Conservation (phyloP, 306 rosid genomes). For the Rosa rugosa region DNA sequence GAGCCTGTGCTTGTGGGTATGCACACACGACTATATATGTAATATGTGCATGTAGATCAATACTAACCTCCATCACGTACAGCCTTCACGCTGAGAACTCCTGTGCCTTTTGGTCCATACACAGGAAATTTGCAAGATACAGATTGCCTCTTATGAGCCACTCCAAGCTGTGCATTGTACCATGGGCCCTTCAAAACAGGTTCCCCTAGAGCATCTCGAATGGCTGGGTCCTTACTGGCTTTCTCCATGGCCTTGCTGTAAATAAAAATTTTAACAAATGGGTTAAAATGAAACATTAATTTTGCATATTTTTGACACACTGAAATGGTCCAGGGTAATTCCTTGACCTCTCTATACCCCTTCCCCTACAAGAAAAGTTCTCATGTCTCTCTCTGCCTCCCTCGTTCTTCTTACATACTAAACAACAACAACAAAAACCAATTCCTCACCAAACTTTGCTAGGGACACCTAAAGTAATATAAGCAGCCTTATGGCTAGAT, state of each 20-base stretch:
- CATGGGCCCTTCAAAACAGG: constrained; percentile 89
- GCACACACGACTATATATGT: not conserved
- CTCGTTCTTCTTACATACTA: not conserved
- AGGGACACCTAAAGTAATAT: not conserved
- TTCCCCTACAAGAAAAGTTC: not conserved
- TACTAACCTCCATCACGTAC: constrained; percentile 78
- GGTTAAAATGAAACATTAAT: not conserved
- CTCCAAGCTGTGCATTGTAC: constrained; percentile 96
- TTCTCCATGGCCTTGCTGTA: constrained; percentile 93
- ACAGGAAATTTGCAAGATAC: constrained; percentile 91
- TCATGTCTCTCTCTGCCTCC: not conserved
- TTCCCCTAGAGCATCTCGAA: constrained; percentile 82
- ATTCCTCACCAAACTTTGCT: not conserved
- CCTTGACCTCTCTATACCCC: not conserved
- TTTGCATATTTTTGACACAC: not conserved
- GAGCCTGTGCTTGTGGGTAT: not conserved
- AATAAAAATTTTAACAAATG: not conserved
- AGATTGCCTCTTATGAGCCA: constrained; percentile 83
- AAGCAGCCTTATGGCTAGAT: not conserved
- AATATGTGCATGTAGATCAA: not conserved
- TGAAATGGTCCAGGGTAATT: not conserved
- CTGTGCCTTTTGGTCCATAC: constrained; percentile 78
- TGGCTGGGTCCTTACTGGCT: constrained; percentile 51
- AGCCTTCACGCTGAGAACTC: constrained; percentile 82
- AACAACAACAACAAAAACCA: not conserved